These are phyloP conservation scores for Boletellus deceptivus DNA, from an alignment of 1,284 basidiomycete genomes.

Conservation along the genomic window DNA sequence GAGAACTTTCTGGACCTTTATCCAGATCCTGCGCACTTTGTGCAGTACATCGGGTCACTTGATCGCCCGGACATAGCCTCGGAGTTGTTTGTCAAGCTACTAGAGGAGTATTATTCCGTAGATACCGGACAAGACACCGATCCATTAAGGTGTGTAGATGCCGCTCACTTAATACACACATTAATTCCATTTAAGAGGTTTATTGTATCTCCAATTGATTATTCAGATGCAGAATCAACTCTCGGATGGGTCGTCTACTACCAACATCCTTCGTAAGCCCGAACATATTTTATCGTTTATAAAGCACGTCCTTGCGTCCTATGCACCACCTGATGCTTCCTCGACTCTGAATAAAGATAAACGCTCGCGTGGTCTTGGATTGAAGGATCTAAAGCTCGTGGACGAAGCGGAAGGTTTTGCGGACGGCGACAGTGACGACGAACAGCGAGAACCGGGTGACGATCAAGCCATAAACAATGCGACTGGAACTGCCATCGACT, in stretches of 20 bases:
- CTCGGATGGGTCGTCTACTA: slow-evolving; percentile 50
- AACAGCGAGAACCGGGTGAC: slow-evolving; percentile 30
- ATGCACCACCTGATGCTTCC: slow-evolving; percentile 19
- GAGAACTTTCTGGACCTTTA: slow-evolving; percentile 62
- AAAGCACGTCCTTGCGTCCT: slow-evolving; percentile 58
- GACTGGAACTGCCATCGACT: slow-evolving; percentile 70
- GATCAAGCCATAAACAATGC: slow-evolving; percentile 55
- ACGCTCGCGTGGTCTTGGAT: slow-evolving; percentile 27
- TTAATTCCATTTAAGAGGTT: slow-evolving; percentile 32
- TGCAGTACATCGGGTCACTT: slow-evolving; percentile 60
- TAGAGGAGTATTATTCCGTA: slow-evolving; percentile 65
- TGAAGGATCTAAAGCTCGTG: slow-evolving; percentile 46
- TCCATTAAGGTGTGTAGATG: slow-evolving; percentile 49
- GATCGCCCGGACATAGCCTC: slow-evolving; percentile 69
- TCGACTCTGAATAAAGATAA: slow-evolving; percentile 14
- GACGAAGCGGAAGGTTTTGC: slow-evolving; percentile 38
- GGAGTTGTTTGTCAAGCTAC: slow-evolving; percentile 67
- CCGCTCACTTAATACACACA: background rate
- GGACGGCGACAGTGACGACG: slow-evolving; percentile 59
- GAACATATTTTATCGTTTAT: slow-evolving; percentile 77
- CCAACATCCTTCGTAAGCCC: slow-evolving; percentile 68
- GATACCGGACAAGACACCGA: slow-evolving; percentile 45
- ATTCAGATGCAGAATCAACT: slow-evolving; percentile 75
- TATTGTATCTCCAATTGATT: slow-evolving; percentile 75
- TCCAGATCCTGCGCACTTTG: slow-evolving; percentile 70